These are phyloP conservation scores for Pseudodiploospora longispora DNA, from an alignment of 2,329 filamentous ascomycete species.

Conservation along the genomic window DNA sequence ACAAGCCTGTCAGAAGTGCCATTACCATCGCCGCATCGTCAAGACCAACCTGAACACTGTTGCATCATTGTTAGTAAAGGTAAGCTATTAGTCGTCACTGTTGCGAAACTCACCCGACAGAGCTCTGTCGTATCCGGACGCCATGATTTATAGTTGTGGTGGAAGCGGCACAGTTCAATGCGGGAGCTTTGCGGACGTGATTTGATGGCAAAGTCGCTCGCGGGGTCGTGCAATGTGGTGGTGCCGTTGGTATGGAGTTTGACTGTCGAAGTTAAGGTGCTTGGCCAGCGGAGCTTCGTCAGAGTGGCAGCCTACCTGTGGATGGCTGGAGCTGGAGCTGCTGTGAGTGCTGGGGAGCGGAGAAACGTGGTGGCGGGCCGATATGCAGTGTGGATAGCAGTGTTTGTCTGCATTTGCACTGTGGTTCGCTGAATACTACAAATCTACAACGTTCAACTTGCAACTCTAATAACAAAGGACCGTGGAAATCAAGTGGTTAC, in stretches of 20 bases:
- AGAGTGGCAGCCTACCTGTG: constrained; percentile 29
- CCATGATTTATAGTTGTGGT: constrained; percentile 43
- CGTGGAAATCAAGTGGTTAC: no score
- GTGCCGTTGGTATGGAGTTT: constrained; percentile 10
- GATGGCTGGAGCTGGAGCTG: constrained; percentile 21
- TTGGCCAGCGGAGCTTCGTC: constrained; percentile 28
- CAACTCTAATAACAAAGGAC: no score
- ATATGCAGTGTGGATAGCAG: constrained; percentile 1
- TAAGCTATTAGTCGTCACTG: constrained; percentile 58
- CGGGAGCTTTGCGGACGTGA: background rate
- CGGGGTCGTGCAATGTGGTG: constrained; percentile 4
- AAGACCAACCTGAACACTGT: constrained; percentile 1
- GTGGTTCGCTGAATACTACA: no score
- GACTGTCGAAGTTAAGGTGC: constrained; percentile 13
- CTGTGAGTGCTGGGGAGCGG: constrained; percentile 13
- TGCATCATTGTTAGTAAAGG: constrained; percentile 43
- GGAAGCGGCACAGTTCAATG: background rate
- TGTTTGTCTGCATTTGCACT: background rate
- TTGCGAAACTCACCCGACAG: constrained; percentile 75
- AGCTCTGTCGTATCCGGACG: constrained; percentile 97
- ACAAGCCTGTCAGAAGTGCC: constrained; percentile 3
- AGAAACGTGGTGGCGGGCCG: constrained; percentile 21
- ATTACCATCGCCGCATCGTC: background rate
- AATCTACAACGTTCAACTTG: no score
- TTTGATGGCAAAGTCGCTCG: background rate